Evolutionary conservation across 495 filamentous ascomycete species (phyloP).

Genomic region (Letharia lupina): DNA sequence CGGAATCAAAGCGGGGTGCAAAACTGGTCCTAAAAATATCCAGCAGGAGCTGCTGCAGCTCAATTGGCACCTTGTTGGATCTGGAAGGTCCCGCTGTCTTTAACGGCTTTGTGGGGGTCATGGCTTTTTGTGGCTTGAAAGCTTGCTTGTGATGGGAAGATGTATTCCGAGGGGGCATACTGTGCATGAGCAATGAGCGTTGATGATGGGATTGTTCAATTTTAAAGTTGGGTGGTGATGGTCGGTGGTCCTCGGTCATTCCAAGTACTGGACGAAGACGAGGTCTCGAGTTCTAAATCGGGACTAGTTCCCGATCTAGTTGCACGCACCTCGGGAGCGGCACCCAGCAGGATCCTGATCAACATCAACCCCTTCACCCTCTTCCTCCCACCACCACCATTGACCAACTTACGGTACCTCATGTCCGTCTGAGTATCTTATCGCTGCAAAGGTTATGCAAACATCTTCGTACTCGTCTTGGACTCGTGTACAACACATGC

Average conservation of each 20-base stretch:
- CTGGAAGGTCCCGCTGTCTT: constrained; percentile 16
- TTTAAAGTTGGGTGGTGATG: not conserved
- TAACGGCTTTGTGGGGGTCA: not conserved
- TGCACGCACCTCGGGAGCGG: not conserved
- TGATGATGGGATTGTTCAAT: not conserved
- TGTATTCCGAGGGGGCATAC: not conserved
- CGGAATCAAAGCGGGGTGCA: constrained; percentile 27
- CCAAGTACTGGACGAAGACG: not conserved
- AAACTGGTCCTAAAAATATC: constrained; percentile 66
- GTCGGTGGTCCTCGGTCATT: not conserved
- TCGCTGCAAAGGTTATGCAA: not conserved
- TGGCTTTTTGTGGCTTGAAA: not conserved
- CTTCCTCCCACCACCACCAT: too few species aligned
- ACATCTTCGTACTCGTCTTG: not conserved
- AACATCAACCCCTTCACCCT: too few species aligned
- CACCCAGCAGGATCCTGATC: too few species aligned
- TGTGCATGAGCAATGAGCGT: not conserved
- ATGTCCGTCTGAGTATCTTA: not conserved
- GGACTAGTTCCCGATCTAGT: not conserved
- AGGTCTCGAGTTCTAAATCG: not conserved
- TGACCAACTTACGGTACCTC: too few species aligned
- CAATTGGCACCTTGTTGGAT: constrained; percentile 31
- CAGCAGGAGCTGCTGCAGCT: constrained; percentile 66
- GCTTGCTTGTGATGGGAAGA: not conserved
- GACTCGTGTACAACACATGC: not conserved